A percentile compares a stretch with the other conserved stretches of the same genome.
Evolutionary conservation across 768 basidiomycete species (phyloP).

Genomic region (Gymnopilus dilepis): DNA sequence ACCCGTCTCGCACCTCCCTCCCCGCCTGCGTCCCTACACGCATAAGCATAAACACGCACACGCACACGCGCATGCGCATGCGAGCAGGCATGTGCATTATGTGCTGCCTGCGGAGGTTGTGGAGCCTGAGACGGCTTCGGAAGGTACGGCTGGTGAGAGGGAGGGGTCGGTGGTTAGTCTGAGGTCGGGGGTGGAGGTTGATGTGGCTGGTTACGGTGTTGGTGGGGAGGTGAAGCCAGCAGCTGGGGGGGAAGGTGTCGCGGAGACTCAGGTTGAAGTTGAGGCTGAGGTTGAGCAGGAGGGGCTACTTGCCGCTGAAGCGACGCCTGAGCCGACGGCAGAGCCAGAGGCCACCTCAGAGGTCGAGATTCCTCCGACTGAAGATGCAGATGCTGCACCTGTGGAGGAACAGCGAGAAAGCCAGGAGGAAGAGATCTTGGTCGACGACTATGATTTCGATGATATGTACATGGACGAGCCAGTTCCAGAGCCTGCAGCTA

Average conservation of each 20-base stretch:
- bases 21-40: too few relatives aligned
- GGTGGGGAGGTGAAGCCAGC: too few relatives aligned
- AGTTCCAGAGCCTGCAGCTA: background rate
- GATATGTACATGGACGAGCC: background rate
- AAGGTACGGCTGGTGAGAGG: background rate
- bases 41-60: too few relatives aligned
- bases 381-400: background rate
- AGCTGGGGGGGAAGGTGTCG: too few relatives aligned
- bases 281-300: background rate
- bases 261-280: background rate
- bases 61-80: too few relatives aligned
- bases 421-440: background rate
- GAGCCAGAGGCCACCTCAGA: background rate
- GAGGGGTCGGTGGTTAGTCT: too few relatives aligned
- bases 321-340: background rate
- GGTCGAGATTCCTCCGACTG: background rate
- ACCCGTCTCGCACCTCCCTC: too few relatives aligned
- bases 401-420: background rate
- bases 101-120: background rate
- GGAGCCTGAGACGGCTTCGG: constrained; percentile 2
- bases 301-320: too few relatives aligned
- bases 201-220: too few relatives aligned
- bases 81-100: background rate
- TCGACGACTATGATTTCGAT: background rate
- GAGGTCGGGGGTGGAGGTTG: background rate